These are phyloP conservation scores for Neurospora sp. DNA, from an alignment of 2,329 filamentous ascomycete species.

Conservation along the genomic window DNA sequence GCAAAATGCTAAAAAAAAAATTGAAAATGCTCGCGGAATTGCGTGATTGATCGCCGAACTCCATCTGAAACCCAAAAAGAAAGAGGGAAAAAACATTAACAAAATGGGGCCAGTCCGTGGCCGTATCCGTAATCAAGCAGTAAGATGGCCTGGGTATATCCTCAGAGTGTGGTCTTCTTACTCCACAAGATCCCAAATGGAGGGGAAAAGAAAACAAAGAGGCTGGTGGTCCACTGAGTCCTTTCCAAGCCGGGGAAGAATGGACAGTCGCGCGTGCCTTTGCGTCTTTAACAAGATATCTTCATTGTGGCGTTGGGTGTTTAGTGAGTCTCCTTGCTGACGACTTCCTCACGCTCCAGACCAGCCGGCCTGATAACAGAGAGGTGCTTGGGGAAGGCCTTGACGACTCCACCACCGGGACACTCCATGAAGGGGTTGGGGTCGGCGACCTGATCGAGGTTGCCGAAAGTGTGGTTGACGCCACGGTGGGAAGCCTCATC, in stretches of 20 bases:
- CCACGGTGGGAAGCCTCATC: conserved; percentile 77
- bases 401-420: conserved; percentile 15
- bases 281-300: not conserved
- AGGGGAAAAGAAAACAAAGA: not conserved
- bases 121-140: not conserved
- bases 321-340: not conserved
- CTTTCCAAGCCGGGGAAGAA: not conserved
- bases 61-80: not conserved
- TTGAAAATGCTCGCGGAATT: not conserved
- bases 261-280: not conserved
- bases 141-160: not conserved
- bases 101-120: not conserved
- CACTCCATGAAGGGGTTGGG: conserved; percentile 78
- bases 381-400: conserved; percentile 19
- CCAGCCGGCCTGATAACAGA: conserved; percentile 9
- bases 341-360: conserved; percentile 10
- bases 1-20: not conserved
- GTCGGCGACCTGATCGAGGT: conserved; percentile 73
- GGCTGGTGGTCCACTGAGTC: not conserved
- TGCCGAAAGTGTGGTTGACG: conserved; percentile 89
- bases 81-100: not conserved
- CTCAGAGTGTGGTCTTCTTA: not conserved
- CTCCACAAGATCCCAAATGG: not conserved
- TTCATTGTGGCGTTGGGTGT: not conserved
- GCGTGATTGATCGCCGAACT: not conserved